Evolutionary conservation across 164 flowering plant species (phyloP).

Genomic region (Aristolochia californica): DNA sequence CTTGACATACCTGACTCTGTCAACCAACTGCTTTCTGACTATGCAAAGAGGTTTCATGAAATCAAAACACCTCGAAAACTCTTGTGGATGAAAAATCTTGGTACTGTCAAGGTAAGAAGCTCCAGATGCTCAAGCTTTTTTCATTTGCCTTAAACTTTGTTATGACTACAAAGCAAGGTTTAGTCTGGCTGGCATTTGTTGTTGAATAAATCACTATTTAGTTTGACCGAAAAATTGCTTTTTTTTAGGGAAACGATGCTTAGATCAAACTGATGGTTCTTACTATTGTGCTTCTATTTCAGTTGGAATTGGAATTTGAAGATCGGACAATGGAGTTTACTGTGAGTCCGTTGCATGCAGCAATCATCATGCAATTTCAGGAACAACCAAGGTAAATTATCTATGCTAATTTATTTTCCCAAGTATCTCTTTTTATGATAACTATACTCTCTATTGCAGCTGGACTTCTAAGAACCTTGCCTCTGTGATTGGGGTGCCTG

Average conservation of each 20-base stretch:
- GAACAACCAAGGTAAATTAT: conserved; percentile 55
- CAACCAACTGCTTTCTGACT: conserved; percentile 66
- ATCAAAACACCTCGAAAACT: conserved; percentile 95
- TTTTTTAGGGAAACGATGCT: background rate
- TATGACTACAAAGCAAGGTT: background rate
- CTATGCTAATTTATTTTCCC: conserved; percentile 1
- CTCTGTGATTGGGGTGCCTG: conserved; percentile 66
- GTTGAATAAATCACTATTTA: background rate
- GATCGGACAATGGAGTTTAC: conserved; percentile 66
- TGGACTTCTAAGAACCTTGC: conserved; percentile 88
- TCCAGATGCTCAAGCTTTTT: background rate
- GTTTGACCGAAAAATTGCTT: background rate
- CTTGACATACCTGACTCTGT: conserved; percentile 55
- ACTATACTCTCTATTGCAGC: conserved; percentile 31
- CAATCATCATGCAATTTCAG: conserved; percentile 90
- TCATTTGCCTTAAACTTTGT: background rate
- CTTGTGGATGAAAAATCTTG: conserved; percentile 92
- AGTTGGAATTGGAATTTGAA: conserved; percentile 95
- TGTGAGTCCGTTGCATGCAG: conserved; percentile 82
- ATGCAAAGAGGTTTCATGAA: conserved; percentile 76
- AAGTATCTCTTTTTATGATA: background rate
- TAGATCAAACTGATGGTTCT: background rate
- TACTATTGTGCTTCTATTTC: conserved; percentile 9
- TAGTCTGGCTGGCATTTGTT: background rate
- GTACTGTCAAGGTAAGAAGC: conserved; percentile 74